Evolutionary conservation across 345 rosid genomes (phyloP), one percentile per base, ranked within the genome.

Genomic region (Sonneratia alba): DNA sequence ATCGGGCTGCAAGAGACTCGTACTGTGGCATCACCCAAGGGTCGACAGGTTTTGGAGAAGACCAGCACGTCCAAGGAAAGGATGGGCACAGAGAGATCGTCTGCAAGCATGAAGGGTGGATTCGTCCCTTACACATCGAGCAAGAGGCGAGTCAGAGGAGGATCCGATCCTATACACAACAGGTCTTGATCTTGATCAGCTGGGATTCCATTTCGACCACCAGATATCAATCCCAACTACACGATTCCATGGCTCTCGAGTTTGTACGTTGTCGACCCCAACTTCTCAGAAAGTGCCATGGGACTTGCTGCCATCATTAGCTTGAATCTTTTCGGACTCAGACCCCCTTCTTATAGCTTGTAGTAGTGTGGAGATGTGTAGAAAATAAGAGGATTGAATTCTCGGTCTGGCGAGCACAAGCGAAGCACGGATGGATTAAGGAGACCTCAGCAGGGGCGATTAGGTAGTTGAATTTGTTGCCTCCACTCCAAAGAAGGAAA

Each of bases 81-180:
- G 69, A 63, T 81, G 74, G 69, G 82, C 70, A 70, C 82, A 73
- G 68, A 65, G 77, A 72, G 80, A 80, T 76, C 66, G 36, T 75
- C 85, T 72, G 70, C 82, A 59, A 42, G 72, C 71, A 72, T 63
- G 75, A 84, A 77, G 43, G 79, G 66, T 67, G 71, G 72, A 79
- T 71, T 73, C 37, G 90, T 86, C 74, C 80, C 90, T 3, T 80
- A 87, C 79, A 81, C 74, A 76, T 79, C 95, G 62, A 84, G 93
- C 85, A 87, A 89, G 82, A 86, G 96, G 85, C 81, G 78, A 59
- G 91, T 91, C 13, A 77, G 86, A 79, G 76, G 88, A 84, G 97
- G 96, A 66, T 78, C 97, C 53, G 89, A 91, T 85, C 97, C 97
- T 76, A 89, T 91, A 75, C 97, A 92, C 81, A 92, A 92, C 88